phyloP scores from a whole-genome alignment of 331 rosid species.

The Spiraea crenata region DNA sequence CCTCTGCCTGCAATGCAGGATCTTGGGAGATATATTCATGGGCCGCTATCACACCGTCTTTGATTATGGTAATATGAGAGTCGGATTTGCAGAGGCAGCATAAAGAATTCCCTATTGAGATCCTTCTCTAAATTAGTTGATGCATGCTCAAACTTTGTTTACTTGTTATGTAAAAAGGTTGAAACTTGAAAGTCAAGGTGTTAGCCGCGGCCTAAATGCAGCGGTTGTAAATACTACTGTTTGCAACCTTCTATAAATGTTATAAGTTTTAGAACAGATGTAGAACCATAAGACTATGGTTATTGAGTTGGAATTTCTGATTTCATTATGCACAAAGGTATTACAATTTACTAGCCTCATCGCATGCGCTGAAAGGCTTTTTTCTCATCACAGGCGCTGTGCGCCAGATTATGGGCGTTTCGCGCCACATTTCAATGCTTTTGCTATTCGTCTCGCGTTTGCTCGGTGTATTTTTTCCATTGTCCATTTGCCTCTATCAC shows the following conservation, averaged over 20 bases:
- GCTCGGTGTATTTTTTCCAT: too few relatives aligned
- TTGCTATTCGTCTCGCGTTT: too few relatives aligned
- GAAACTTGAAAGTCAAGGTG: constrained; percentile 7
- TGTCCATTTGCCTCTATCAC: too few relatives aligned
- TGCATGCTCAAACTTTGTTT: constrained; percentile 6
- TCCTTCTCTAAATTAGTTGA: not conserved
- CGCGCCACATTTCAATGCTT: too few relatives aligned
- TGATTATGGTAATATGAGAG: constrained; percentile 69
- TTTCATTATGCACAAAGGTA: too few relatives aligned
- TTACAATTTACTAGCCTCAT: too few relatives aligned
- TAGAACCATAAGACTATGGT: not conserved
- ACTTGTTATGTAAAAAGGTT: not conserved
- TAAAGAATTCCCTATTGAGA: constrained; percentile 20
- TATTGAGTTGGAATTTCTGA: too few relatives aligned
- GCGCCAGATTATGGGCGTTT: too few relatives aligned
- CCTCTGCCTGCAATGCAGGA: constrained; percentile 50
- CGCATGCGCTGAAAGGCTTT: too few relatives aligned
- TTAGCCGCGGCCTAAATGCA: not conserved
- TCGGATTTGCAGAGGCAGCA: constrained; percentile 90
- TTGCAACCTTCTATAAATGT: not conserved
- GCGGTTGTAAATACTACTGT: constrained; percentile 19
- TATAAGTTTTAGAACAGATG: not conserved
- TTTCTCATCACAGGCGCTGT: too few relatives aligned
- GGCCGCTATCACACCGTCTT: constrained; percentile 88
- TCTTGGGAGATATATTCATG: constrained; percentile 91